Evolutionary conservation across 768 basidiomycete genomes (phyloP).

Genomic region (Tylopilus plumbeoviolaceoides): DNA sequence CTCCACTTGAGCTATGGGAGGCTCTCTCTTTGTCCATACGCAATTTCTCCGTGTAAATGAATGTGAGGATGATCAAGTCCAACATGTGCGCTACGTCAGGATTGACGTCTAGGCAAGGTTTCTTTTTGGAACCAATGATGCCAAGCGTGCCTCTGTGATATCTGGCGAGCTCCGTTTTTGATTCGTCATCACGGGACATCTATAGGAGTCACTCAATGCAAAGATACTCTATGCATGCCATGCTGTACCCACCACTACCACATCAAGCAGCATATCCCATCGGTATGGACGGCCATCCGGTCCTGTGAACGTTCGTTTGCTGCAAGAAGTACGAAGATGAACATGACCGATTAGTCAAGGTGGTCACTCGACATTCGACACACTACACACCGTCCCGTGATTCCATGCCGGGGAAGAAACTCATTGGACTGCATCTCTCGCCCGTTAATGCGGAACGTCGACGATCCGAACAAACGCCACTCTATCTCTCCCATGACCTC

Average conservation of each 20-base stretch:
- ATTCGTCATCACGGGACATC: slow-evolving; percentile 15
- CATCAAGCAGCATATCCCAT: slow-evolving; percentile 23
- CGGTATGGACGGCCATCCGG: slow-evolving; percentile 30
- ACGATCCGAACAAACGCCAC: slow-evolving; percentile 24
- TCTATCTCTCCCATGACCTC: slow-evolving; percentile 32
- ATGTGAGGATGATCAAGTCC: slow-evolving; percentile 23
- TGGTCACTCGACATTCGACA: not conserved
- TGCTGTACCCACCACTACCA: slow-evolving; percentile 8
- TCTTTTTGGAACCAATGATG: slow-evolving; percentile 12
- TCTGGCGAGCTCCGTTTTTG: slow-evolving; percentile 12
- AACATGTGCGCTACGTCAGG: slow-evolving; percentile 18
- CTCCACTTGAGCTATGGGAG: not conserved
- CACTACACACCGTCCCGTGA: slow-evolving; percentile 12
- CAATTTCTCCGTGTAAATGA: slow-evolving; percentile 26
- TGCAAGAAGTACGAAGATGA: not conserved
- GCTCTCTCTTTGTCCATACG: slow-evolving; percentile 12
- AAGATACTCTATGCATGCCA: too few relatives aligned
- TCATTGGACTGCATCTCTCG: slow-evolving; percentile 20
- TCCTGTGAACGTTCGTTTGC: slow-evolving; percentile 26
- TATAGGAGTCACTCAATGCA: not conserved
- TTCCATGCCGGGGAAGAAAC: slow-evolving; percentile 20
- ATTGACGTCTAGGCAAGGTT: slow-evolving; percentile 16
- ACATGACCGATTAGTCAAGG: too few relatives aligned
- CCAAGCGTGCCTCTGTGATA: slow-evolving; percentile 17
- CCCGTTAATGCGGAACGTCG: slow-evolving; percentile 28